Conservation (phyloP, 345 rosid species). For the Bruguiera gymnorhiza region DNA sequence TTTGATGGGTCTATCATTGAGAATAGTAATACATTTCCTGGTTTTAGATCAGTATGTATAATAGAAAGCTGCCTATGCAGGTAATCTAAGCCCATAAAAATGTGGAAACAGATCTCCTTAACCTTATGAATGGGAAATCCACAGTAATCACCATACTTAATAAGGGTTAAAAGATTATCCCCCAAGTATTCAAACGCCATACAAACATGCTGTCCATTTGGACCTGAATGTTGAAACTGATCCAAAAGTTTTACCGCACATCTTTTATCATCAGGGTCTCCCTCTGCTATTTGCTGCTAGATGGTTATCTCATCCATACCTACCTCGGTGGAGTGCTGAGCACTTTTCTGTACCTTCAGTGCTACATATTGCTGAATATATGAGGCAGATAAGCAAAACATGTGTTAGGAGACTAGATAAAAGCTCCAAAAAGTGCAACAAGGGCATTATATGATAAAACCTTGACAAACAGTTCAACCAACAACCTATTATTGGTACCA, state of each 20-base stretch:
- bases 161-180: slow-evolving; percentile 64
- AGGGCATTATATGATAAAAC: not conserved
- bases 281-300: slow-evolving; percentile 64
- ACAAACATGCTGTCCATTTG: slow-evolving; percentile 75
- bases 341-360: slow-evolving; percentile 69
- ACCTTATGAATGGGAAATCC: slow-evolving; percentile 60
- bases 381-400: not conserved
- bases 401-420: not conserved
- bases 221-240: slow-evolving; percentile 76
- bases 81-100: slow-evolving; percentile 64
- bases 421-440: not conserved
- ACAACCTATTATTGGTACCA: too few species aligned
- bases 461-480: too few species aligned
- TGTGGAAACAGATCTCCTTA: slow-evolving; percentile 53
- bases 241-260: slow-evolving; percentile 74
- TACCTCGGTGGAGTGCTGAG: slow-evolving; percentile 72
- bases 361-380: slow-evolving; percentile 53
- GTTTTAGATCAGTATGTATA: slow-evolving; percentile 74
- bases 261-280: slow-evolving; percentile 57
- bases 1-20: slow-evolving; percentile 58
- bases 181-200: slow-evolving; percentile 79
- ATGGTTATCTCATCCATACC: slow-evolving; percentile 78
- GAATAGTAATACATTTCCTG: slow-evolving; percentile 59
- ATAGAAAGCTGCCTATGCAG: slow-evolving; percentile 71
- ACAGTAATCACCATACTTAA: slow-evolving; percentile 55